Evolutionary conservation across 495 filamentous ascomycete genomes (phyloP), one percentile per base, ranked within the genome.

Genomic region (Parathielavia hyrcaniae): DNA sequence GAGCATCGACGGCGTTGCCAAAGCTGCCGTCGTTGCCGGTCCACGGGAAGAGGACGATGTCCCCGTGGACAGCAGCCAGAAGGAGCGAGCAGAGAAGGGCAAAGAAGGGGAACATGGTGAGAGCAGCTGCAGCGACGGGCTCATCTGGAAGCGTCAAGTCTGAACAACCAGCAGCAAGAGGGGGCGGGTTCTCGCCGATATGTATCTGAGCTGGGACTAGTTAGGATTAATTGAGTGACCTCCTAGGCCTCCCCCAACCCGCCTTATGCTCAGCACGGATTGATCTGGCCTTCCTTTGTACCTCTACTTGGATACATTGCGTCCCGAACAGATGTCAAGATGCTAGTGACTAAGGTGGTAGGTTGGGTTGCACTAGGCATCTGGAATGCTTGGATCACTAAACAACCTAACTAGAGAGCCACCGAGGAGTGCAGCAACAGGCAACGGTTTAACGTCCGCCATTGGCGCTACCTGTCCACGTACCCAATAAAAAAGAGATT

Each of bases 1-100:
- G 9, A n/a, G 48, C 48, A n/a, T 50, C 48, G 32, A 50, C 48
- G 32, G 48, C 48, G 32, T 50, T 50, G 30, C 48, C 48, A 50
- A 50, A 50, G 34, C n/a, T 36, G 30, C 48, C 48, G 11, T 50
- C 48, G 5, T 36, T 50, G 48, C 32, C 20, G 16, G 48, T 50
- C 48, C 48, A 50, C 6, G 48, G 48, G 48, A 50, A 50, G 34
- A 50, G 48, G 19, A 50, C 48, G 17, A 50, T 36, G n/a, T 36
- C n/a, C 7, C 48, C 48, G 10, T 16, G 48, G 11, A 22, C 48
- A 16, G 48, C 48, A 38, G 20, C n/a, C 32, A 50, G 14, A 19
- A 49, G 48, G 6, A n/a, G 36, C 8, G 32, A 22, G 17, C 14
- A 16, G 32, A 50, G 48, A 5, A 50, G 20, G 9, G 48, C 48